Conservation (phyloP, 108 stramenopile species). For the Cyclostephanos tholiformis region DNA sequence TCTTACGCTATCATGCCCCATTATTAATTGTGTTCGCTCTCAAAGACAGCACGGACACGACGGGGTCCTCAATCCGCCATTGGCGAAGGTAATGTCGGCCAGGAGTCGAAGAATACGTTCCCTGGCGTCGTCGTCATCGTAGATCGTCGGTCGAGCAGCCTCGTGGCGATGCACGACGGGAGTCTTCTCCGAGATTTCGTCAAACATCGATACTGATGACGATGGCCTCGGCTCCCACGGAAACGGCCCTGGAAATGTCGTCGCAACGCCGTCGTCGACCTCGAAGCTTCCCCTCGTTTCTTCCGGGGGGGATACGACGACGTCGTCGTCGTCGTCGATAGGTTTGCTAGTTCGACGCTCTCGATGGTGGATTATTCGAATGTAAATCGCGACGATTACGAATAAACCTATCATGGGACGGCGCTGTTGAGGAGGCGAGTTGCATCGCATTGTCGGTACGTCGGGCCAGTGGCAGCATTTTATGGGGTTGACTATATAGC, state of each 20-base stretch:
- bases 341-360: background rate
- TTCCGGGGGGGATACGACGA: background rate
- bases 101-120: constrained; percentile 32
- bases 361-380: background rate
- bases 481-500: too few species aligned
- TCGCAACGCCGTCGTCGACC: constrained; percentile 1
- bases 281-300: background rate
- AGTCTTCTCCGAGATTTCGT: background rate
- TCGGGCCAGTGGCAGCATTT: too few species aligned
- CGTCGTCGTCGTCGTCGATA: background rate
- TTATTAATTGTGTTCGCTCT: background rate
- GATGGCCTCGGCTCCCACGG: constrained; percentile 19
- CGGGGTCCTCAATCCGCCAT: constrained; percentile 54
- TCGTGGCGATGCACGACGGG: too few species aligned
- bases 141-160: too few species aligned
- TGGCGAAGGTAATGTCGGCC: constrained; percentile 62
- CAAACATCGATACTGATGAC: background rate
- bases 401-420: constrained; percentile 3
- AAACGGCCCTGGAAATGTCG: constrained; percentile 3
- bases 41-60: constrained; percentile 55
- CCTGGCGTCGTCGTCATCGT: background rate
- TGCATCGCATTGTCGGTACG: too few species aligned
- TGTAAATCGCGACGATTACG: background rate
- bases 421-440: background rate
- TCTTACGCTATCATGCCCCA: too few species aligned